These are phyloP conservation scores for Lentinula boryana DNA, from an alignment of 768 basidiomycete species.

Conservation along the genomic window DNA sequence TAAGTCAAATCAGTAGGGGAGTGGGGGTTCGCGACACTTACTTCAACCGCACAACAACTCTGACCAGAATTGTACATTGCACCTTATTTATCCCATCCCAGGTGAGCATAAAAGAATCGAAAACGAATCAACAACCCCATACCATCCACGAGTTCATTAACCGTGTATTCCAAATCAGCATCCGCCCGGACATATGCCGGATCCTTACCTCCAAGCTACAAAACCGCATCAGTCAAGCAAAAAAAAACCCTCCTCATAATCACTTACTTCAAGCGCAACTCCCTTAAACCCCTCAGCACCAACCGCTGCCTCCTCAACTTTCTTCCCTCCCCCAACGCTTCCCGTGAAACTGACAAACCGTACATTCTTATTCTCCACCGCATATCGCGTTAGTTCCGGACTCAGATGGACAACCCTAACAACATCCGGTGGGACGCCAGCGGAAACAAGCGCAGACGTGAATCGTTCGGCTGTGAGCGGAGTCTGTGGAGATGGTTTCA, in stretches of 20 bases:
- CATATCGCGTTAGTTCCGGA: conserved; percentile 50
- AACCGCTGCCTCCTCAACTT: conserved; percentile 68
- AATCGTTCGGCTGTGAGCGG: conserved; percentile 85
- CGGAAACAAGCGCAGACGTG: conserved; percentile 56
- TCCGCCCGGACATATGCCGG: conserved; percentile 92
- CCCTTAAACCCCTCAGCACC: conserved; percentile 73
- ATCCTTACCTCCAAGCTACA: conserved; percentile 92
- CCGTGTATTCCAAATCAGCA: conserved; percentile 79
- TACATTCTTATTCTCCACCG: conserved; percentile 59
- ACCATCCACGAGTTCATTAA: conserved; percentile 89
- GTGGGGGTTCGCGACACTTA: conserved; percentile 21
- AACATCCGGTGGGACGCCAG: conserved; percentile 73
- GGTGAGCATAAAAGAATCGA: not conserved
- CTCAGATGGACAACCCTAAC: conserved; percentile 75
- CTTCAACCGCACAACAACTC: conserved; percentile 93
- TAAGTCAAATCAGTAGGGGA: too few species aligned
- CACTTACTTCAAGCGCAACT: conserved; percentile 71
- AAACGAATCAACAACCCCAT: conserved; percentile 8
- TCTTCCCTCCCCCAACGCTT: conserved; percentile 66
- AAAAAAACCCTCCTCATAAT: not conserved
- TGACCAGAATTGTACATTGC: conserved; percentile 98
- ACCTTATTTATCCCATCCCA: conserved; percentile 19
- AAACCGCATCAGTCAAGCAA: not conserved
- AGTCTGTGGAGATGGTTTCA: conserved; percentile 97
- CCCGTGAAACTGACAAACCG: conserved; percentile 92